Evolutionary conservation across 1,139 yeast species (phyloP).

Genomic region (Pneumocystis canis): DNA sequence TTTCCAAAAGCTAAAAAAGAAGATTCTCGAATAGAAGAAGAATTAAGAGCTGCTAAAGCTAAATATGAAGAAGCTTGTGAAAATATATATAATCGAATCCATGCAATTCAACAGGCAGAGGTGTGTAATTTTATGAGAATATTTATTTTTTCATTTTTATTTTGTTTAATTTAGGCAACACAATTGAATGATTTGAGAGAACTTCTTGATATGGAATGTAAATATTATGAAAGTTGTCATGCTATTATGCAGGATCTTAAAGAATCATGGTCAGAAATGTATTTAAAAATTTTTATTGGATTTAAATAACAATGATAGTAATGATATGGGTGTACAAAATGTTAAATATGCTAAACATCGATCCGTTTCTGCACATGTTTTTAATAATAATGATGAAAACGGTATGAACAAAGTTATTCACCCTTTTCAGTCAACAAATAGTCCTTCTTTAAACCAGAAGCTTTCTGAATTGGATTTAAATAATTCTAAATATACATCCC

Average conservation of each 20-base stretch:
- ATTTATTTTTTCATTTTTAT: neutral
- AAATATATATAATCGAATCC: slow-evolving; percentile 17
- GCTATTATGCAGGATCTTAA: neutral
- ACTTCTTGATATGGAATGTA: neutral
- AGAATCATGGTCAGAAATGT: neutral
- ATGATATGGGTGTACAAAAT: neutral
- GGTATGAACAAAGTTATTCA: neutral
- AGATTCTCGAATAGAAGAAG: slow-evolving; percentile 18
- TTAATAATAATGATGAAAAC: neutral
- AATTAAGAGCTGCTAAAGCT: slow-evolving; percentile 18
- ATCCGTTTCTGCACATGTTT: neutral
- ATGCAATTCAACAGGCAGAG: slow-evolving; percentile 18
- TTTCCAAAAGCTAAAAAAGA: slow-evolving; percentile 17
- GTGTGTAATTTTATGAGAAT: neutral
- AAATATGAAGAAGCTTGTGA: slow-evolving; percentile 19
- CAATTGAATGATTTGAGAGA: neutral
- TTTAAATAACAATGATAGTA: neutral
- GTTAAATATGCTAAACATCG: neutral
- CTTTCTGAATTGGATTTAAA: neutral
- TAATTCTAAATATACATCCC: neutral
- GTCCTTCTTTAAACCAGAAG: neutral
- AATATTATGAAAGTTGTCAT: neutral
- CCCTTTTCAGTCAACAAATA: neutral
- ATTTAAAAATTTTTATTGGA: neutral
- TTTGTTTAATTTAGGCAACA: neutral